Conservation (phyloP, 2,329 filamentous ascomycete species). For the Sporothrix humicola region DNA sequence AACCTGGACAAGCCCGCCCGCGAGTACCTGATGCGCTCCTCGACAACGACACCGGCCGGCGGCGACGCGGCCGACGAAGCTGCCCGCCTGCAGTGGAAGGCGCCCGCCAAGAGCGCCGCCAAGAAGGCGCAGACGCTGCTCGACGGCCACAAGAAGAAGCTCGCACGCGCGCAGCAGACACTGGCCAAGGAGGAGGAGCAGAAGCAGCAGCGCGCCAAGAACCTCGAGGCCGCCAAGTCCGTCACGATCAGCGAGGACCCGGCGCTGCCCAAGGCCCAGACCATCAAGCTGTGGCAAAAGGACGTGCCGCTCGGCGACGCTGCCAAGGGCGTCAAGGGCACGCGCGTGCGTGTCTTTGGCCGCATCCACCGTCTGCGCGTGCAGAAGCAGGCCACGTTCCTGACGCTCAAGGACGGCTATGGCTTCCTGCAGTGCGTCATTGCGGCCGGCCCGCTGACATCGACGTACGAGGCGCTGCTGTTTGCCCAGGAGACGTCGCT, state of each 20-base stretch:
- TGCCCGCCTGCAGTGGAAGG: slow-evolving; percentile 75
- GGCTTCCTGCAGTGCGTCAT: slow-evolving; percentile 85
- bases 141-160: slow-evolving; percentile 82
- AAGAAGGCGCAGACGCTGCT: slow-evolving; percentile 82
- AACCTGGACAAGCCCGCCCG: slow-evolving; percentile 63
- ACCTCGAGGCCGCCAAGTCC: slow-evolving; percentile 81
- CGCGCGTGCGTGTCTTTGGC: slow-evolving; percentile 78
- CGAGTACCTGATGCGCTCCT: slow-evolving; percentile 72
- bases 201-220: slow-evolving; percentile 70
- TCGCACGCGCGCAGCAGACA: slow-evolving; percentile 75
- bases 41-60: slow-evolving; percentile 63
- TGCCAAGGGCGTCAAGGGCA: slow-evolving; percentile 65
- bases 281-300: slow-evolving; percentile 67
- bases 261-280: slow-evolving; percentile 73
- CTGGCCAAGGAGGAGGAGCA: slow-evolving; percentile 75
- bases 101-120: slow-evolving; percentile 78
- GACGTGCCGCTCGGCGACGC: slow-evolving; percentile 51
- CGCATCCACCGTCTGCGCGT: slow-evolving; percentile 80
- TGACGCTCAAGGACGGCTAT: slow-evolving; percentile 85
- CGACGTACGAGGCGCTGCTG: slow-evolving; percentile 89
- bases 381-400: slow-evolving; percentile 85
- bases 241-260: slow-evolving; percentile 73
- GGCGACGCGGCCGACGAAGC: slow-evolving; percentile 68
- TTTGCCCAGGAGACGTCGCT: slow-evolving; percentile 88
- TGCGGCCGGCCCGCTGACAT: slow-evolving; percentile 75